Evolutionary conservation across 495 filamentous ascomycete genomes (phyloP).

Genomic region (Amphirosellinia nigrospora): DNA sequence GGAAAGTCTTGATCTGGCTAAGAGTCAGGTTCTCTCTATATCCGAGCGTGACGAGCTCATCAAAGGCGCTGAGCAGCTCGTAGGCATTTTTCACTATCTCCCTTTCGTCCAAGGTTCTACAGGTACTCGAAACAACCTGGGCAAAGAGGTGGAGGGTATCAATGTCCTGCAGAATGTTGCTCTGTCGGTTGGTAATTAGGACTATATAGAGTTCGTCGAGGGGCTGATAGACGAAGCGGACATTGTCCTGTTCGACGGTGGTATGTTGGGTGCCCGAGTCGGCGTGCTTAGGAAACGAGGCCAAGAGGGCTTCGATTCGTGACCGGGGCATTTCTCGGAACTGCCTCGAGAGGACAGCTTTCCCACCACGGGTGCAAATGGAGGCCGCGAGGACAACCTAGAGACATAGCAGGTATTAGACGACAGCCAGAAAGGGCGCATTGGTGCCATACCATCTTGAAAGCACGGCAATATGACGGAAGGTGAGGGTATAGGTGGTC

Average conservation of each 20-base stretch:
- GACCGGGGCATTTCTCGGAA: constrained; percentile 96
- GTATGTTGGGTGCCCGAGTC: constrained; percentile 96
- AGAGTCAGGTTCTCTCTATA: constrained; percentile 95
- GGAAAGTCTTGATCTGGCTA: constrained; percentile 95
- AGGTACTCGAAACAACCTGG: constrained; percentile 94
- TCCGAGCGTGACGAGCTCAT: constrained; percentile 92
- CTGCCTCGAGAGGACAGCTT: constrained; percentile 94
- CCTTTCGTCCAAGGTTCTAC: constrained; percentile 92
- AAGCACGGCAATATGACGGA: neutral
- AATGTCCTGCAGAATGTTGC: constrained; percentile 98
- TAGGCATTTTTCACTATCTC: constrained; percentile 95
- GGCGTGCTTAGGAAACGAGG: constrained; percentile 95
- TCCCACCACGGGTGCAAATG: constrained; percentile 97
- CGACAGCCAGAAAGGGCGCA: constrained; percentile 8
- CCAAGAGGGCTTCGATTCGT: constrained; percentile 92
- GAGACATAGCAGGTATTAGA: constrained; percentile 30
- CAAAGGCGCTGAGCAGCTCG: constrained; percentile 93
- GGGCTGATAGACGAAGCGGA: constrained; percentile 98
- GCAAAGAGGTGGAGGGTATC: constrained; percentile 97
- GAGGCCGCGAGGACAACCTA: constrained; percentile 98
- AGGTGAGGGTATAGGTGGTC: constrained; percentile 6
- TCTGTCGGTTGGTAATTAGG: constrained; percentile 98
- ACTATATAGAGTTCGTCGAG: constrained; percentile 99
- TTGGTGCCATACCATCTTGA: constrained; percentile 34
- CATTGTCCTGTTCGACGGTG: constrained; percentile 97